phyloP scores from a whole-genome alignment of 257 asterid species.

The Sherardia arvensis region DNA sequence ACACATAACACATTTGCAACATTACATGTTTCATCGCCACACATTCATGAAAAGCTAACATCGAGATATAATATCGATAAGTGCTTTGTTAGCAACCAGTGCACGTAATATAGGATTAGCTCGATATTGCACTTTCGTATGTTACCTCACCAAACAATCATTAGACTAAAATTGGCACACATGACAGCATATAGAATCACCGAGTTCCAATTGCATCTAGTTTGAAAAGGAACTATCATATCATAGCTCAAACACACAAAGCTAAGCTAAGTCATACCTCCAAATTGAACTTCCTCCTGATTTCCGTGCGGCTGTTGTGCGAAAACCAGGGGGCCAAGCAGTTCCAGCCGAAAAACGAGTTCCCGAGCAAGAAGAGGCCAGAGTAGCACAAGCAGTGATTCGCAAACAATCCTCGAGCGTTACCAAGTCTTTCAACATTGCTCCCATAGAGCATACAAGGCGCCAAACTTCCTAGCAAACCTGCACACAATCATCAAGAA shows the following conservation, averaged over 20 bases:
- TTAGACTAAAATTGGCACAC: not conserved
- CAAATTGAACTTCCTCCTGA: slow-evolving; percentile 71
- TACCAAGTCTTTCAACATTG: slow-evolving; percentile 76
- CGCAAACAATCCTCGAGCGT: slow-evolving; percentile 54
- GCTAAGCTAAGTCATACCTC: slow-evolving; percentile 39
- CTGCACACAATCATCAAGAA: slow-evolving; percentile 27
- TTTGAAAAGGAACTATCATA: no score
- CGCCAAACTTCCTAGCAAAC: slow-evolving; percentile 71
- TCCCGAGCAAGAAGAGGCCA: slow-evolving; percentile 69
- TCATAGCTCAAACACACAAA: not conserved
- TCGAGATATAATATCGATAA: no score
- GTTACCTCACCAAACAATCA: not conserved
- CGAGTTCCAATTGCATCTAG: not conserved
- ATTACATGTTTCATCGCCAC: not conserved
- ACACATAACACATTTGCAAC: not conserved
- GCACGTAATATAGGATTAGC: no score
- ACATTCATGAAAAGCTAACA: not conserved
- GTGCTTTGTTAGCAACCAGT: no score
- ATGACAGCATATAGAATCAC: not conserved
- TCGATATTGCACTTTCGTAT: no score
- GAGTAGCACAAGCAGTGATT: slow-evolving; percentile 88
- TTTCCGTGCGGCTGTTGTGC: slow-evolving; percentile 70
- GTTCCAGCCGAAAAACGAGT: slow-evolving; percentile 62
- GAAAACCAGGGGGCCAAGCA: slow-evolving; percentile 86
- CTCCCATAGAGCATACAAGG: slow-evolving; percentile 93